phyloP scores from a whole-genome alignment of 1,139 yeast genomes.

The Pichia sp. region DNA sequence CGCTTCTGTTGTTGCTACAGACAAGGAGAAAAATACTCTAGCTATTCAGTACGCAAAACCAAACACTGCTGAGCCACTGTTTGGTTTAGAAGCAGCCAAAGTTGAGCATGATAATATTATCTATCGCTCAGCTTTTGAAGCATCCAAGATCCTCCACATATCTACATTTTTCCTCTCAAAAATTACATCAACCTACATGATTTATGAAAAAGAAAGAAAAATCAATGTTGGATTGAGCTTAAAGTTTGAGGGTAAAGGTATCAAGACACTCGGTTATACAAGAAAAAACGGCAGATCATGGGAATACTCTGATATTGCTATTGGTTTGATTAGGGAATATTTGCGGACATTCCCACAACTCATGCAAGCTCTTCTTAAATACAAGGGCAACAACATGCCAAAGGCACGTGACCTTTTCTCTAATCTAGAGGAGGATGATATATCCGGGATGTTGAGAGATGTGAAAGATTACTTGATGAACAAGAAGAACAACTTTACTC shows the following conservation, averaged over 20 bases:
- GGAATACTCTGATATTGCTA: slow-evolving; percentile 78
- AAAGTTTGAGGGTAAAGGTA: slow-evolving; percentile 72
- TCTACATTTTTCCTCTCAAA: slow-evolving; percentile 65
- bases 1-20: slow-evolving; percentile 65
- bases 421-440: slow-evolving; percentile 38
- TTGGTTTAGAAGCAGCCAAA: slow-evolving; percentile 52
- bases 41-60: slow-evolving; percentile 57
- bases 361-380: slow-evolving; percentile 37
- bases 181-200: slow-evolving; percentile 65
- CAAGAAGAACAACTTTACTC: slow-evolving; percentile 47
- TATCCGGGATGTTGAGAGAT: slow-evolving; percentile 35
- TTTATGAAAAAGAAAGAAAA: slow-evolving; percentile 47
- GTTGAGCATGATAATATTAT: slow-evolving; percentile 49
- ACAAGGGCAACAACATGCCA: slow-evolving; percentile 32
- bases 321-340: slow-evolving; percentile 59
- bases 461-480: slow-evolving; percentile 54
- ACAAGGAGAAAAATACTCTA: slow-evolving; percentile 42
- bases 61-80: slow-evolving; percentile 49
- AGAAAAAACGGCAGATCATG: slow-evolving; percentile 62
- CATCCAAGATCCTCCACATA: slow-evolving; percentile 50
- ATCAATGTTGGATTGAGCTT: slow-evolving; percentile 79
- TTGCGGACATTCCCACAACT: slow-evolving; percentile 53
- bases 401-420: slow-evolving; percentile 36
- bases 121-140: slow-evolving; percentile 64
- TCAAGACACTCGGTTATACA: slow-evolving; percentile 85